Conservation (phyloP, 345 rosid genomes). For the Aquilaria sinensis region DNA sequence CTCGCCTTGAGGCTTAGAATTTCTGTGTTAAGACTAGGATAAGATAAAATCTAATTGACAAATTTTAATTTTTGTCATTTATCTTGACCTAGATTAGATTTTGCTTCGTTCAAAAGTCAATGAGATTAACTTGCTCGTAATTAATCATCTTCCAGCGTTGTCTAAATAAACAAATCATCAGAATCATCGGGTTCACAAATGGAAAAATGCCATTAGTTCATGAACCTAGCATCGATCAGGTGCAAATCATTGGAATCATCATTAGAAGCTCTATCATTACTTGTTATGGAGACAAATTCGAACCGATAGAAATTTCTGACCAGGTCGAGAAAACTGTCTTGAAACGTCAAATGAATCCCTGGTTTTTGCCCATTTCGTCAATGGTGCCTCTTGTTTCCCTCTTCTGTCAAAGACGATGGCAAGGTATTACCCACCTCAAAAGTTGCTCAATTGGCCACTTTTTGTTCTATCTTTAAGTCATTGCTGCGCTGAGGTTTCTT, state of each 20-base stretch:
- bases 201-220: conserved; percentile 53
- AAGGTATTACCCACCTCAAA: too few relatives aligned
- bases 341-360: conserved; percentile 51
- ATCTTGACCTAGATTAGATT: too few relatives aligned
- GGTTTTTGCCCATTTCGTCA: conserved; percentile 45
- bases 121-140: too few relatives aligned
- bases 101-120: too few relatives aligned
- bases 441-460: too few relatives aligned
- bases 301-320: conserved; percentile 18
- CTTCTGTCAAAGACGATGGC: too few relatives aligned
- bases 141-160: too few relatives aligned
- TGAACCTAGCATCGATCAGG: conserved; percentile 42
- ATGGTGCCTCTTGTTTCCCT: too few relatives aligned
- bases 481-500: too few relatives aligned
- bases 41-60: not conserved
- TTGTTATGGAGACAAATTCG: conserved; percentile 39
- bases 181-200: conserved; percentile 38
- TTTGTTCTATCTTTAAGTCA: too few relatives aligned
- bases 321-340: conserved; percentile 35
- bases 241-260: conserved; percentile 61
- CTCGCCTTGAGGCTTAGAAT: too few relatives aligned
- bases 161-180: conserved; percentile 33
- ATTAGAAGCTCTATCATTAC: conserved; percentile 37
- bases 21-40: not conserved
- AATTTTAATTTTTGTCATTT: too few relatives aligned